These are phyloP conservation scores for Basidiobolus heterosporus DNA, from an alignment of 371 early-diverging fungal species.

Conservation along the genomic window DNA sequence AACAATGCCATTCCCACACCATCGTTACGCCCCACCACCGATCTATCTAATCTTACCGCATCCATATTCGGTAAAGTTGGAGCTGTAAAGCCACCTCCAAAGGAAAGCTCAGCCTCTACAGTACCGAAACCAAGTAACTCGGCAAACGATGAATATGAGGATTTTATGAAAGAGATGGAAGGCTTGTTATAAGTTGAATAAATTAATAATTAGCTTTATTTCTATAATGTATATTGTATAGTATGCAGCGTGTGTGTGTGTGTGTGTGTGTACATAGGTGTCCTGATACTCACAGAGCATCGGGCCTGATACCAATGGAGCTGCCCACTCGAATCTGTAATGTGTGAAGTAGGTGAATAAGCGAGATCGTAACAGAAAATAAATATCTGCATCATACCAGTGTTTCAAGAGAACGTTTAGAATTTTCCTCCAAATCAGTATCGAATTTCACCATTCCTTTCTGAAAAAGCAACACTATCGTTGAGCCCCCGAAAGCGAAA, in stretches of 20 bases:
- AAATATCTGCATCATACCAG: too few relatives aligned
- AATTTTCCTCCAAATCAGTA: conserved; percentile 41
- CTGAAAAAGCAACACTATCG: conserved; percentile 55
- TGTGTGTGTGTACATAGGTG: too few relatives aligned
- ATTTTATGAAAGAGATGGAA: conserved; percentile 15
- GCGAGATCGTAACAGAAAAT: too few relatives aligned
- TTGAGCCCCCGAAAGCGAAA: conserved; percentile 67
- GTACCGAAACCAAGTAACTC: conserved; percentile 2
- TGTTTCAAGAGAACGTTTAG: conserved; percentile 29
- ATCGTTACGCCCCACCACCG: background rate
- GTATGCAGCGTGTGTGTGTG: too few relatives aligned
- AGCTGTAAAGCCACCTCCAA: conserved; percentile 1
- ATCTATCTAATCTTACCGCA: background rate
- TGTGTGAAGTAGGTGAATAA: too few relatives aligned
- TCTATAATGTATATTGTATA: too few relatives aligned
- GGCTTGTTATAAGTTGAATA: conserved; percentile 7
- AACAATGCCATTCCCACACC: background rate
- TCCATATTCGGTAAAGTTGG: background rate
- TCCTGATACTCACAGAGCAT: too few relatives aligned
- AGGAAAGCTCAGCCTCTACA: background rate
- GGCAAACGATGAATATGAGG: conserved; percentile 10
- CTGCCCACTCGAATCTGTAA: too few relatives aligned
- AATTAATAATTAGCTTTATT: background rate
- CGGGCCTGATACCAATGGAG: too few relatives aligned
- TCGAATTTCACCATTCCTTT: conserved; percentile 40